Evolutionary conservation across 805 yeast genomes (phyloP).

Genomic region (Wickerhamiella galacta): DNA sequence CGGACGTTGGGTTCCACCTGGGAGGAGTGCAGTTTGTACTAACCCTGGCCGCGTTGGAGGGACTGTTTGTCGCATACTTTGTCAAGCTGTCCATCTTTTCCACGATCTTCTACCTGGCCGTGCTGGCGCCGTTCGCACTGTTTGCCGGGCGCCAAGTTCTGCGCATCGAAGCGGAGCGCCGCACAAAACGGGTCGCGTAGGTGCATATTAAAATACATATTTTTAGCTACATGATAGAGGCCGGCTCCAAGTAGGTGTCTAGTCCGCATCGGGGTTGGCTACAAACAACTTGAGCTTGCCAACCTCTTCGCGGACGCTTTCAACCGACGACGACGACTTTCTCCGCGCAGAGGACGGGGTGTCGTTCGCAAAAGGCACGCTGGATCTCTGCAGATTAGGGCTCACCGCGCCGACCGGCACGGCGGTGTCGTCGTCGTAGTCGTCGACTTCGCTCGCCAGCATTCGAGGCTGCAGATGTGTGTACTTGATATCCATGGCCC

Average conservation of each 20-base stretch:
- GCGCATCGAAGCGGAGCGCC: too few relatives aligned
- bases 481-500: conserved; percentile 24
- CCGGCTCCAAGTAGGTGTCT: too few relatives aligned
- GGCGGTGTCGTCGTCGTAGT: conserved; percentile 27
- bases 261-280: conserved; percentile 22
- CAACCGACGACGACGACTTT: conserved; percentile 13
- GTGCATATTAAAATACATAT: background rate
- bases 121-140: conserved; percentile 38
- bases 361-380: background rate
- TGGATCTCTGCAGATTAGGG: too few relatives aligned
- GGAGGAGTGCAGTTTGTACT: conserved; percentile 30
- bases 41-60: conserved; percentile 35
- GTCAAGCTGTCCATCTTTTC: conserved; percentile 43
- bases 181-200: conserved; percentile 6
- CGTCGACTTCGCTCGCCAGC: conserved; percentile 63
- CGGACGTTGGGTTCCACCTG: conserved; percentile 24
- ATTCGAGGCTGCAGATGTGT: conserved; percentile 36
- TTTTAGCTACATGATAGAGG: too few relatives aligned
- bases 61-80: conserved; percentile 40
- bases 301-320: conserved; percentile 20
- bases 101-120: conserved; percentile 31
- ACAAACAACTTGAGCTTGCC: conserved; percentile 23
- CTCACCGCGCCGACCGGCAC: background rate
- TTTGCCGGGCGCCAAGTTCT: conserved; percentile 53
- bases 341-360: conserved; percentile 1